Percentiles rank a stretch among this genome's conserved stretches.
Conservation (phyloP, 1,284 basidiomycete species). For the Rhizoctonia solani region DNA sequence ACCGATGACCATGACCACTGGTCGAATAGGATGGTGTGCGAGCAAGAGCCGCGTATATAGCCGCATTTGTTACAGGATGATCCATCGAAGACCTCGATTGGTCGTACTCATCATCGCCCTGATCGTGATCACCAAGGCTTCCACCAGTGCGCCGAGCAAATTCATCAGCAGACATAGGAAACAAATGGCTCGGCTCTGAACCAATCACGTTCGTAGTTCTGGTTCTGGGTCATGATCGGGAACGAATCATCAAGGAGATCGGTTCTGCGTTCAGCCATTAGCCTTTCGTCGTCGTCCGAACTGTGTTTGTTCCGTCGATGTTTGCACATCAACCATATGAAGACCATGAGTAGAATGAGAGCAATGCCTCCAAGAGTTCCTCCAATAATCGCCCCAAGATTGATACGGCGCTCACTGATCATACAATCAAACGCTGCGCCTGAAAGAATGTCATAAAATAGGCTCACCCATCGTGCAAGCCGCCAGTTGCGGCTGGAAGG, state of each 20-base stretch:
- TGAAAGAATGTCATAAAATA: not conserved
- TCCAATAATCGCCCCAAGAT: slow-evolving; percentile 68
- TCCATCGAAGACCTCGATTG: slow-evolving; percentile 9
- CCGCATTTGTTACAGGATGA: slow-evolving; percentile 2
- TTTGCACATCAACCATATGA: slow-evolving; percentile 57
- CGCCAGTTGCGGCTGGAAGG: not conserved
- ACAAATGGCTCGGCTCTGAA: slow-evolving; percentile 22
- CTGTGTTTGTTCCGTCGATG: slow-evolving; percentile 51
- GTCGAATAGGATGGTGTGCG: slow-evolving; percentile 19
- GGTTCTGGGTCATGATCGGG: slow-evolving; percentile 1
- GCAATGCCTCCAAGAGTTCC: slow-evolving; percentile 68
- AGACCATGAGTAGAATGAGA: slow-evolving; percentile 51
- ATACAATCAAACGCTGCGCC: not conserved
- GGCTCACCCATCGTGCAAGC: not conserved
- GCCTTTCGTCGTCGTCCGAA: not conserved
- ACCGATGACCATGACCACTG: slow-evolving; percentile 21
- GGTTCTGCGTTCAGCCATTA: slow-evolving; percentile 10
- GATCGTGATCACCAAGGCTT: not conserved
- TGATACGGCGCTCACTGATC: slow-evolving; percentile 43
- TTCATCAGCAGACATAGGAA: slow-evolving; percentile 17
- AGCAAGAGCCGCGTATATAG: slow-evolving; percentile 16
- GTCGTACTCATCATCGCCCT: not conserved
- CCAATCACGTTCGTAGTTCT: not conserved
- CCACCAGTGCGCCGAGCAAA: slow-evolving; percentile 20
- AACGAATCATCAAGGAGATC: slow-evolving; percentile 19